phyloP scores from a whole-genome alignment of 1,284 basidiomycete genomes.

The Rhizoctonia solani region DNA sequence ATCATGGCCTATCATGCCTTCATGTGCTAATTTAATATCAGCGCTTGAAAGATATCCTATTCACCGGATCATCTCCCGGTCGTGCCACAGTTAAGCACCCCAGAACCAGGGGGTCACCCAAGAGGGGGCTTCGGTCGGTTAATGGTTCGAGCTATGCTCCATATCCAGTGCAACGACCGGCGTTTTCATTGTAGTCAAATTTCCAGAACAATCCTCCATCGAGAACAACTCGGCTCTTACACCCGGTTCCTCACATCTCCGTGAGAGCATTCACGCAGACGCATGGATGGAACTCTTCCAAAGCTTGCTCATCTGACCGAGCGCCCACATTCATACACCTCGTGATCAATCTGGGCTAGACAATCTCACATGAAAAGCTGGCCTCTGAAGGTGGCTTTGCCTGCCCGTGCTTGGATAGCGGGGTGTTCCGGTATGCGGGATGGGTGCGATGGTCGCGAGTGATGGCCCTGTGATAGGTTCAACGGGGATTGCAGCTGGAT shows the following conservation, averaged over 20 bases:
- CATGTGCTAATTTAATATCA: background rate
- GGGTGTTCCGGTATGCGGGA: background rate
- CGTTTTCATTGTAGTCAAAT: background rate
- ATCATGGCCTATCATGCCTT: background rate
- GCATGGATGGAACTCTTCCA: background rate
- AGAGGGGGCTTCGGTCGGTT: background rate
- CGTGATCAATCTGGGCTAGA: background rate
- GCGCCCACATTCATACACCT: background rate
- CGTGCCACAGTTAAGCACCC: background rate
- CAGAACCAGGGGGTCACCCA: background rate
- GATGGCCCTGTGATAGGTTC: background rate
- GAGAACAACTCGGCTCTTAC: constrained; percentile 1
- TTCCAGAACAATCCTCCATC: background rate
- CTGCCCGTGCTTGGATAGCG: background rate
- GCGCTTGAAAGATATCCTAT: background rate
- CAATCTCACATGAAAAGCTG: background rate
- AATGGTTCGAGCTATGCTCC: background rate
- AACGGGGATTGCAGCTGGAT: background rate
- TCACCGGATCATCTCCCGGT: background rate
- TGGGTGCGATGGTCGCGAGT: background rate
- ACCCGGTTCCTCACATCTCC: constrained; percentile 22
- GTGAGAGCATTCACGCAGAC: background rate
- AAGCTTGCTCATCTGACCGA: background rate
- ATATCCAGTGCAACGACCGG: constrained; percentile 10
- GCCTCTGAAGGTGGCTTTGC: background rate